phyloP scores from a whole-genome alignment of 2,329 filamentous ascomycete species.

The Beauveria pseudobassiana region DNA sequence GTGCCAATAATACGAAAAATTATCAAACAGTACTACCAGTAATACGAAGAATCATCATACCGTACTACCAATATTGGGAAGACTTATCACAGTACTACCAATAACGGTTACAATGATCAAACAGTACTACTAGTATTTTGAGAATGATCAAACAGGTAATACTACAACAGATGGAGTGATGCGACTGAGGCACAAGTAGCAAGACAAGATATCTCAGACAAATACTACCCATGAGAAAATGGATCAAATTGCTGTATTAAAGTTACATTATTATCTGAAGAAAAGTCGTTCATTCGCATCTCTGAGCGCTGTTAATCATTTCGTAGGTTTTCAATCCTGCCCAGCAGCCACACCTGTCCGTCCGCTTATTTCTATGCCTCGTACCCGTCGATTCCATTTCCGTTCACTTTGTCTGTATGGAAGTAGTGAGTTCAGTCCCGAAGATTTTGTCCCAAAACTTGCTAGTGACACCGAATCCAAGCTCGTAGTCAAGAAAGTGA shows the following conservation, averaged over 20 bases:
- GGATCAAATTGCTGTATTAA: background rate
- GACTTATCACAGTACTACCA: too few species aligned
- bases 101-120: too few species aligned
- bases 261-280: background rate
- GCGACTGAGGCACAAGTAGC: too few species aligned
- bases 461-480: constrained; percentile 94
- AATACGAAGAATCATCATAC: too few species aligned
- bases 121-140: too few species aligned
- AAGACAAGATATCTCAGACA: too few species aligned
- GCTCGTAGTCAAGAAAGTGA: constrained; percentile 96
- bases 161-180: too few species aligned
- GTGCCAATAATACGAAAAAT: too few species aligned
- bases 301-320: constrained; percentile 3
- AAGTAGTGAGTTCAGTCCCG: constrained; percentile 66
- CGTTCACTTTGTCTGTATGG: constrained; percentile 26
- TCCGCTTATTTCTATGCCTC: background rate
- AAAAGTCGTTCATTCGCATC: constrained; percentile 2
- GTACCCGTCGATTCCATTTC: background rate
- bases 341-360: constrained; percentile 2
- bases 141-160: too few species aligned
- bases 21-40: too few species aligned
- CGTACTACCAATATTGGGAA: too few species aligned
- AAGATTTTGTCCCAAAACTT: constrained; percentile 93
- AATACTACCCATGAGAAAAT: background rate
- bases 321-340: background rate